These are phyloP conservation scores for Jamesozyma lodderae DNA, from an alignment of 805 yeast species.

Conservation along the genomic window DNA sequence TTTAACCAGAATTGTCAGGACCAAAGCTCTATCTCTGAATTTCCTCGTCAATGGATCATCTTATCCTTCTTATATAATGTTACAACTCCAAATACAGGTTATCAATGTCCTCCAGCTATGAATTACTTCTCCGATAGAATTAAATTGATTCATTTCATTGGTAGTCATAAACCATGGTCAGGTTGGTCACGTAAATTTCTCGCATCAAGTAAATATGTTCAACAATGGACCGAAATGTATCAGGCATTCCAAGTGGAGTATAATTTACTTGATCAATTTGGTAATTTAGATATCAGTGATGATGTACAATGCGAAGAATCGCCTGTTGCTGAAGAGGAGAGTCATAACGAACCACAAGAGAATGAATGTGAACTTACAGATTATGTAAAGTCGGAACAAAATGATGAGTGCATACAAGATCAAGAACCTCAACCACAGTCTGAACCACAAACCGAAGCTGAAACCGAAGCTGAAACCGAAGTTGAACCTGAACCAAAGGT, in stretches of 20 bases:
- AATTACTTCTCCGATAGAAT: slow-evolving; percentile 39
- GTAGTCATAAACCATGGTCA: slow-evolving; percentile 52
- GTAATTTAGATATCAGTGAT: slow-evolving; percentile 1
- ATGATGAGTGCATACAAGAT: background rate
- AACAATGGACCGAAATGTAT: slow-evolving; percentile 14
- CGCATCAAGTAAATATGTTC: slow-evolving; percentile 7
- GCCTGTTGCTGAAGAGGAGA: background rate
- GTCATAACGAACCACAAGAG: background rate
- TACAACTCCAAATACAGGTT: slow-evolving; percentile 54
- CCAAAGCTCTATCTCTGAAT: background rate
- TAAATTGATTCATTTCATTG: slow-evolving; percentile 57
- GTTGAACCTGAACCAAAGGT: slow-evolving; percentile 1
- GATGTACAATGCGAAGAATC: background rate
- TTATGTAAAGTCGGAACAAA: background rate
- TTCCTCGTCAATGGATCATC: slow-evolving; percentile 45
- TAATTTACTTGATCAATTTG: slow-evolving; percentile 1
- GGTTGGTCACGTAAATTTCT: slow-evolving; percentile 6
- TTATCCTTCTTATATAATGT: slow-evolving; percentile 81
- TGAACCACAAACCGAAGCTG: background rate
- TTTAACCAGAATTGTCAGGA: slow-evolving; percentile 34
- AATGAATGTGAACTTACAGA: background rate
- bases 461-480: background rate
- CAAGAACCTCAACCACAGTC: background rate
- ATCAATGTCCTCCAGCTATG: slow-evolving; percentile 68
- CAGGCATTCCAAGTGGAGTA: slow-evolving; percentile 9